Evolutionary conservation across 352 stramenopile species (phyloP).

Genomic region (Phytophthora macrochlamydospora): DNA sequence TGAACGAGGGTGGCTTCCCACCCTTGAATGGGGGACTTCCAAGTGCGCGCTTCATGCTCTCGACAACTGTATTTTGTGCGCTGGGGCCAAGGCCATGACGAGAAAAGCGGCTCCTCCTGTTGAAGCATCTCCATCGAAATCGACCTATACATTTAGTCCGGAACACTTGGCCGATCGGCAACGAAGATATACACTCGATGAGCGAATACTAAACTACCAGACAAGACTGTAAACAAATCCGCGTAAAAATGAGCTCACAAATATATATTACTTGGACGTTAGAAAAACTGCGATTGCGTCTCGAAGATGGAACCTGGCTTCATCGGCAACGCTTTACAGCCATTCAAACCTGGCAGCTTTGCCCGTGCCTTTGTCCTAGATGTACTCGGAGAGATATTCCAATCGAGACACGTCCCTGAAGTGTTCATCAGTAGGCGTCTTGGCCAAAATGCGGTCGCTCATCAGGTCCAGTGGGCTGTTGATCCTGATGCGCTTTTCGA

Average conservation of each 20-base stretch:
- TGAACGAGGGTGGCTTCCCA: background rate
- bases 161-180: slow-evolving; percentile 22
- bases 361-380: background rate
- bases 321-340: too few species aligned
- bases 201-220: slow-evolving; percentile 23
- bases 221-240: background rate
- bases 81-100: slow-evolving; percentile 38
- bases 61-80: slow-evolving; percentile 76
- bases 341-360: too few species aligned
- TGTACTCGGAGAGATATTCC: background rate
- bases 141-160: background rate
- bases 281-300: too few species aligned
- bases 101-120: slow-evolving; percentile 16
- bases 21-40: slow-evolving; percentile 1
- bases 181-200: slow-evolving; percentile 40
- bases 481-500: background rate
- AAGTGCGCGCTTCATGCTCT: slow-evolving; percentile 67
- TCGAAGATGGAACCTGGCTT: too few species aligned
- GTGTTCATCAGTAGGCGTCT: background rate
- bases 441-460: background rate
- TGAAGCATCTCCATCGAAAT: slow-evolving; percentile 21
- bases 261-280: too few species aligned
- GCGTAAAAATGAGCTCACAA: too few species aligned
- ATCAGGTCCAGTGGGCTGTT: background rate
- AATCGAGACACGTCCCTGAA: background rate